Conservation (phyloP, 352 stramenopile species). For the Phytophthora pini region DNA sequence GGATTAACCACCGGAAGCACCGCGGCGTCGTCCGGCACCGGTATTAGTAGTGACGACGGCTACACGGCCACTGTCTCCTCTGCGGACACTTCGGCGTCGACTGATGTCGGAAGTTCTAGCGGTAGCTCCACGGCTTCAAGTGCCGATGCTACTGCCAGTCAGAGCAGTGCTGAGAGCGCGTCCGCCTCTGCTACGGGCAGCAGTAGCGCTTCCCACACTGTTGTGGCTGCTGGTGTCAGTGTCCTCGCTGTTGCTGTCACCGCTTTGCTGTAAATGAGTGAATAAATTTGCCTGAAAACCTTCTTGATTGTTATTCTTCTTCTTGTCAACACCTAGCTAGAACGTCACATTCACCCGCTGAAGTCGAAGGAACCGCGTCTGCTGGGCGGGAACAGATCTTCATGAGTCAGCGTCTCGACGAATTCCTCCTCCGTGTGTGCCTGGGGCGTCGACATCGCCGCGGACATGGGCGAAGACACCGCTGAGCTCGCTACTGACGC, state of each 20-base stretch:
- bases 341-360: slow-evolving; percentile 30
- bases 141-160: slow-evolving; percentile 1
- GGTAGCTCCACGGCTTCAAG: slow-evolving; percentile 4
- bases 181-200: slow-evolving; percentile 14
- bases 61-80: slow-evolving; percentile 19
- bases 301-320: slow-evolving; percentile 15
- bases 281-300: slow-evolving; percentile 18
- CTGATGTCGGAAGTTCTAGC: slow-evolving; percentile 1
- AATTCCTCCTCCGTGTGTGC: slow-evolving; percentile 40
- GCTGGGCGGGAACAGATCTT: slow-evolving; percentile 58
- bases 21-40: slow-evolving; percentile 3
- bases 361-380: slow-evolving; percentile 77
- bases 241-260: slow-evolving; percentile 35
- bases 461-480: slow-evolving; percentile 39
- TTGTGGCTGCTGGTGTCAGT: slow-evolving; percentile 26
- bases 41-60: slow-evolving; percentile 20
- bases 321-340: slow-evolving; percentile 7
- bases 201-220: slow-evolving; percentile 21
- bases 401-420: slow-evolving; percentile 52
- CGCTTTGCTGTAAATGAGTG: slow-evolving; percentile 30
- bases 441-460: slow-evolving; percentile 32
- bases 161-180: slow-evolving; percentile 17
- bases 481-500: slow-evolving; percentile 33
- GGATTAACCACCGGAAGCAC: slow-evolving; percentile 9
- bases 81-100: slow-evolving; percentile 10